Conservation (phyloP, 108 stramenopile species). For the Cyclostephanos tholiformis region DNA sequence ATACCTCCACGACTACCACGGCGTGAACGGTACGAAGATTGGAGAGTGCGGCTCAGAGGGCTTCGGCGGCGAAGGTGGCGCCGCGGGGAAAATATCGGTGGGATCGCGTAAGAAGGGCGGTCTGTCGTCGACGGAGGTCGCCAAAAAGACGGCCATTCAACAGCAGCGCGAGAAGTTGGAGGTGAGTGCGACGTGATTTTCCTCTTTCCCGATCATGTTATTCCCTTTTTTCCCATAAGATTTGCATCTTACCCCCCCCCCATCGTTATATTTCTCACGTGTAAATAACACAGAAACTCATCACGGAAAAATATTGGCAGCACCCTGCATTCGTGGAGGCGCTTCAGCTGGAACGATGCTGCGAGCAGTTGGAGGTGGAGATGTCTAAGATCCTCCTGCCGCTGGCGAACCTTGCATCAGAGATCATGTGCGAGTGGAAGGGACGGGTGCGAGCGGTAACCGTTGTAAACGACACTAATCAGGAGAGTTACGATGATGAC, state of each 20-base stretch:
- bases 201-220: background rate
- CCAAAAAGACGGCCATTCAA: constrained; percentile 21
- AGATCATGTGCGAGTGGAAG: constrained; percentile 60
- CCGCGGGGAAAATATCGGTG: background rate
- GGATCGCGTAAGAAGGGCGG: constrained; percentile 24
- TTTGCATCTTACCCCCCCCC: background rate
- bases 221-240: background rate
- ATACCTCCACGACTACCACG: constrained; percentile 46
- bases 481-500: constrained; percentile 1
- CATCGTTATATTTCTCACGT: background rate
- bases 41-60: background rate
- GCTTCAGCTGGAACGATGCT: constrained; percentile 68
- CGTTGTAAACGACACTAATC: constrained; percentile 47
- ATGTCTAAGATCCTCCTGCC: constrained; percentile 74
- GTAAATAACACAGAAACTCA: constrained; percentile 30
- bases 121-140: constrained; percentile 2
- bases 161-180: constrained; percentile 20
- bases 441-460: constrained; percentile 59
- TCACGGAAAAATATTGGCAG: constrained; percentile 60
- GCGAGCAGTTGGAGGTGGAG: constrained; percentile 71
- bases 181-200: background rate
- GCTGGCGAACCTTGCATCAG: constrained; percentile 75
- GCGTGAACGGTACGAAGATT: constrained; percentile 14
- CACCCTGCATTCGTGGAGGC: constrained; percentile 71
- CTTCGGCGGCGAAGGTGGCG: background rate